A percentile compares a stretch with the other conserved stretches of the same genome.
These are phyloP conservation scores for Magnusiomyces tetraspermus DNA, from an alignment of 1,139 yeast species.

Conservation along the genomic window DNA sequence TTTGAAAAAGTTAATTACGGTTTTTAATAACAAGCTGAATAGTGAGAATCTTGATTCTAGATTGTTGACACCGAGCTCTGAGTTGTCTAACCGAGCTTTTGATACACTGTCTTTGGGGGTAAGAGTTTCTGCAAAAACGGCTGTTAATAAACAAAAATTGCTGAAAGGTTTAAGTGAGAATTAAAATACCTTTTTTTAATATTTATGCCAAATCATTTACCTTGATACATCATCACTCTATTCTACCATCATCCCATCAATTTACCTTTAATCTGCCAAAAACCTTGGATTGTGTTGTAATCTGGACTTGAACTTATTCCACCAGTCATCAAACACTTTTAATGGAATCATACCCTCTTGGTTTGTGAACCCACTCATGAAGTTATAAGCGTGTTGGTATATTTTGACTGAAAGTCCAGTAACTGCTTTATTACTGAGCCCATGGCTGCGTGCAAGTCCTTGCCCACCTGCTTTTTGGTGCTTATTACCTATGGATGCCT, in stretches of 20 bases:
- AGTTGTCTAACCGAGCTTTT: not conserved
- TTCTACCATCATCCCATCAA: no score
- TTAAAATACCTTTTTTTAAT: no score
- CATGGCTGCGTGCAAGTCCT: conserved; percentile 8
- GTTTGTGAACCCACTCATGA: conserved; percentile 75
- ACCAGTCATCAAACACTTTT: conserved; percentile 88
- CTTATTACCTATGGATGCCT: not conserved
- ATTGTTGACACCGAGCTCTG: not conserved
- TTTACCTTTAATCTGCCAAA: no score
- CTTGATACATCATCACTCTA: no score
- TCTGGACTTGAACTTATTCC: conserved; percentile 78
- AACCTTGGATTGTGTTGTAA: conserved; percentile 74
- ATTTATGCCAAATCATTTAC: no score
- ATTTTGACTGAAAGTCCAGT: conserved; percentile 68
- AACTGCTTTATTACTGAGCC: conserved; percentile 29
- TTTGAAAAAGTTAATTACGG: not conserved
- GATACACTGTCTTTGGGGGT: not conserved
- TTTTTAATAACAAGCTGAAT: not conserved
- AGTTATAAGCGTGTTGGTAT: conserved; percentile 86
- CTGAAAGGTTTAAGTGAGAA: no score
- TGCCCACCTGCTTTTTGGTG: not conserved
- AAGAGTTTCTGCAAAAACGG: not conserved
- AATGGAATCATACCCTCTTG: conserved; percentile 72
- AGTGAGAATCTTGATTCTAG: not conserved
- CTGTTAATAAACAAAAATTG: not conserved